phyloP scores from a whole-genome alignment of 345 rosid genomes.

The Populus alba region DNA sequence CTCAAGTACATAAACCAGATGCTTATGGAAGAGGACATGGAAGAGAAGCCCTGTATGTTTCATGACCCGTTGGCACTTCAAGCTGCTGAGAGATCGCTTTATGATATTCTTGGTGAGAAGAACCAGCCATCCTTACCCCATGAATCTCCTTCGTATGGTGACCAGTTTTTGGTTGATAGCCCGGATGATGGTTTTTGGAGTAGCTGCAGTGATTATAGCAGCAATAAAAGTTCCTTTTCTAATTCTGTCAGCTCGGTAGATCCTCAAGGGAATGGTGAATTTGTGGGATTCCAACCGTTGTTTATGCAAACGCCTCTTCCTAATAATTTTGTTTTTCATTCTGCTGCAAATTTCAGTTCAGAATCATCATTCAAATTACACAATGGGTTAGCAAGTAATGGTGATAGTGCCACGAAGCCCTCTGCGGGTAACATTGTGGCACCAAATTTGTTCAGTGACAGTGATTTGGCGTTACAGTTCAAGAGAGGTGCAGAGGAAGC shows the following conservation, averaged over 20 bases:
- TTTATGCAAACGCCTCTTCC: conserved; percentile 29
- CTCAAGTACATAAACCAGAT: conserved; percentile 59
- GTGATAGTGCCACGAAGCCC: conserved; percentile 12
- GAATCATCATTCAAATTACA: conserved; percentile 18
- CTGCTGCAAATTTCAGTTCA: conserved; percentile 32
- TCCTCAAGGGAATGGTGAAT: conserved; percentile 37
- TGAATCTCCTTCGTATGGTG: conserved; percentile 19
- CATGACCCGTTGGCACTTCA: conserved; percentile 55
- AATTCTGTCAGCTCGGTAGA: conserved; percentile 40
- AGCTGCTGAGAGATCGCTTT: conserved; percentile 63
- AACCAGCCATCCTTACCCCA: conserved; percentile 17
- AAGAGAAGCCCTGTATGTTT: conserved; percentile 43
- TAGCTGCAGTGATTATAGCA: conserved; percentile 37
- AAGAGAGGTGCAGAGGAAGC: conserved; percentile 85
- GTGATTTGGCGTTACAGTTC: conserved; percentile 60
- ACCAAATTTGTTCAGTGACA: conserved; percentile 48
- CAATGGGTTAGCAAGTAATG: conserved; percentile 26
- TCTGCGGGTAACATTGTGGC: conserved; percentile 29
- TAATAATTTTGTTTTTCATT: conserved; percentile 46
- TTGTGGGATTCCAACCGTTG: conserved; percentile 11
- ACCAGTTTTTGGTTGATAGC: conserved; percentile 36
- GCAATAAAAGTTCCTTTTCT: conserved; percentile 27
- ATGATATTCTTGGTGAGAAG: conserved; percentile 51
- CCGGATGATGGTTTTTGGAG: conserved; percentile 39
- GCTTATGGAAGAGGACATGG: conserved; percentile 74